These are phyloP conservation scores for Mycena olivaceomarginata DNA, from an alignment of 768 basidiomycete species.

Conservation along the genomic window DNA sequence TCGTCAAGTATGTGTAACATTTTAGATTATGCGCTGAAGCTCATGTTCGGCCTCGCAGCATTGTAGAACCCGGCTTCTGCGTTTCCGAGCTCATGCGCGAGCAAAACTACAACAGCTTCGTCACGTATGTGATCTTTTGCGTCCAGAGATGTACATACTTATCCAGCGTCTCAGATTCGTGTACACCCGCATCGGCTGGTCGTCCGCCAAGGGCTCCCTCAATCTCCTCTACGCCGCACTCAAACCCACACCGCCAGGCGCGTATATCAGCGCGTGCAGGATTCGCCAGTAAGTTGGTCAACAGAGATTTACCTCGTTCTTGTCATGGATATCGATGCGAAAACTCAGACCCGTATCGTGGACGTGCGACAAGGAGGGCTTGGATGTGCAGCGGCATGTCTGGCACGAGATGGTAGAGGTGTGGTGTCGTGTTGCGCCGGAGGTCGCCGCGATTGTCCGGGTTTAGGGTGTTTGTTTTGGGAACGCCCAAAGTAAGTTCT, in stretches of 20 bases:
- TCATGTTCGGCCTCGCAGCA: neutral
- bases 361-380: neutral
- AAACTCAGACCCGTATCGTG: neutral
- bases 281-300: neutral
- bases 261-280: slow-evolving; percentile 7
- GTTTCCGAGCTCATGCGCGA: slow-evolving; percentile 9
- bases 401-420: slow-evolving; percentile 10
- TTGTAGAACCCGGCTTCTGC: slow-evolving; percentile 5
- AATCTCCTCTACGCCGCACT: slow-evolving; percentile 12
- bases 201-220: neutral
- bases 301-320: neutral
- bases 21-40: neutral
- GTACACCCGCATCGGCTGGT: neutral
- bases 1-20: neutral
- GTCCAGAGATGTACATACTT: neutral
- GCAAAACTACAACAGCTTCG: neutral
- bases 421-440: neutral
- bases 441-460: neutral
- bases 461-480: neutral
- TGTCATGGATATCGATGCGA: neutral
- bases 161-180: neutral
- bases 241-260: neutral
- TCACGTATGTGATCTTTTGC: neutral
- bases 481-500: no score
- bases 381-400: neutral